These are phyloP conservation scores for Didymella segeticola DNA, from an alignment of 2,329 filamentous ascomycete species.

Conservation along the genomic window DNA sequence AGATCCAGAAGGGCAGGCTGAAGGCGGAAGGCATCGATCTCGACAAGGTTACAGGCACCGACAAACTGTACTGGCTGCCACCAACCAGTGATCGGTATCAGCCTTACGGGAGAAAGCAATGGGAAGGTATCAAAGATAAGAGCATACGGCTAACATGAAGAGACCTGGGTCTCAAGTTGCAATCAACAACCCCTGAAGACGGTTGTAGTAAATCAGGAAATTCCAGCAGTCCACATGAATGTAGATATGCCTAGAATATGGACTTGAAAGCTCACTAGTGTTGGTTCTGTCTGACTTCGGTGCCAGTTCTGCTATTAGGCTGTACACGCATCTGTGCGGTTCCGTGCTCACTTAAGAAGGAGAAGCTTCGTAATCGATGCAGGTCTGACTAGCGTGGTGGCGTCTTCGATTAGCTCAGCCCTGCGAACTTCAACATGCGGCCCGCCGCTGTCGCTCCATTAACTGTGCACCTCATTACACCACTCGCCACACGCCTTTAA, in stretches of 20 bases:
- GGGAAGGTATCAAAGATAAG: slow-evolving; percentile 41
- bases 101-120: slow-evolving; percentile 49
- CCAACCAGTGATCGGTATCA: slow-evolving; percentile 43
- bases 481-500: neutral
- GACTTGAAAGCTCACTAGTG: too few species aligned
- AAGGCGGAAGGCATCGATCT: slow-evolving; percentile 54
- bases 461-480: neutral
- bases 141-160: slow-evolving; percentile 33
- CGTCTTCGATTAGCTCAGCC: slow-evolving; percentile 10
- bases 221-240: too few species aligned
- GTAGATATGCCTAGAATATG: too few species aligned
- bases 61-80: slow-evolving; percentile 53
- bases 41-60: slow-evolving; percentile 47
- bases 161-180: neutral
- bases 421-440: slow-evolving; percentile 4
- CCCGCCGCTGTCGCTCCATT: neutral
- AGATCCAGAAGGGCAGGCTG: slow-evolving; percentile 54
- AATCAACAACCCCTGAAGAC: too few species aligned
- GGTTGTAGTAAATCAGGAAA: neutral
- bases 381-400: slow-evolving; percentile 8
- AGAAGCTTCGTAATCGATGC: neutral
- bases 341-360: too few species aligned
- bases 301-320: too few species aligned
- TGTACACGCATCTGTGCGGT: too few species aligned
- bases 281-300: too few species aligned